Evolutionary conservation across 164 flowering plant species (phyloP).

Genomic region (Vitis cinerea): DNA sequence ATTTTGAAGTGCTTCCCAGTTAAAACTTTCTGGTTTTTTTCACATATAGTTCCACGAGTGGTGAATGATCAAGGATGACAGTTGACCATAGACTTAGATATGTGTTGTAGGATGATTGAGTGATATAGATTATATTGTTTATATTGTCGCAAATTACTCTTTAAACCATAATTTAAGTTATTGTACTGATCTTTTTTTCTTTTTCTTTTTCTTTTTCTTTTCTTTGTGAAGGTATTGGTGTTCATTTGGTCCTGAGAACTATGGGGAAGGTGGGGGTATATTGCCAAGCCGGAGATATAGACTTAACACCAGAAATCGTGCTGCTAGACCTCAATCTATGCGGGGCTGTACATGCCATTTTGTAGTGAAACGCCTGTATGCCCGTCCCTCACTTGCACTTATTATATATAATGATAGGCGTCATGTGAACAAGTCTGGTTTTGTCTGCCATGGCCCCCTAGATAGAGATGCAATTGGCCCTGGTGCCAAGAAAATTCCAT

Average conservation of each 20-base stretch:
- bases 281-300: slow-evolving; percentile 90
- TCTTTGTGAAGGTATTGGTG: slow-evolving; percentile 86
- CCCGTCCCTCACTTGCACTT: slow-evolving; percentile 85
- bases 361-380: slow-evolving; percentile 85
- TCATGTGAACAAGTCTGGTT: slow-evolving; percentile 88
- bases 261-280: slow-evolving; percentile 90
- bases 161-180: not conserved
- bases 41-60: no score
- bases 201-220: not conserved
- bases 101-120: no score
- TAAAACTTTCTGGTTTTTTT: no score
- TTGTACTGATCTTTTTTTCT: not conserved
- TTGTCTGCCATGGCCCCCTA: slow-evolving; percentile 93
- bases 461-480: slow-evolving; percentile 98
- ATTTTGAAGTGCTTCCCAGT: no score
- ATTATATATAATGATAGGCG: slow-evolving; percentile 79
- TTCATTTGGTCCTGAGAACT: slow-evolving; percentile 98
- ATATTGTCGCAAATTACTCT: no score
- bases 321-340: slow-evolving; percentile 98
- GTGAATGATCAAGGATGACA: no score
- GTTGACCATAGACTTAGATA: no score
- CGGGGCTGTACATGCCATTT: slow-evolving; percentile 94
- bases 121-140: no score
- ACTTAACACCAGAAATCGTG: slow-evolving; percentile 90
- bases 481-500: slow-evolving; percentile 85